phyloP scores from a whole-genome alignment of 495 filamentous ascomycete species.

The Penicillium odoratum region DNA sequence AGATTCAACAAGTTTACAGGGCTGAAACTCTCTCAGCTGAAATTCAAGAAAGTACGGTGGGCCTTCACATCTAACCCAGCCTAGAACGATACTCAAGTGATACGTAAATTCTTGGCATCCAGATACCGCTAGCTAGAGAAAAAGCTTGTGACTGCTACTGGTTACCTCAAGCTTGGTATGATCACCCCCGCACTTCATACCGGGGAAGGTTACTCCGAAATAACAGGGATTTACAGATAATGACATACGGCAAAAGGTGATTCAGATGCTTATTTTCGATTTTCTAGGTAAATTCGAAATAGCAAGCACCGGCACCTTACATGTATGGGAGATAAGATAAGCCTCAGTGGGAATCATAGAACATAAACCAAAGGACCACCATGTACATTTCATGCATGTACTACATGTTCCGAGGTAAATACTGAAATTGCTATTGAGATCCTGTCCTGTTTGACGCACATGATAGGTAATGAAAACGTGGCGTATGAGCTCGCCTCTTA shows the following conservation, averaged over 20 bases:
- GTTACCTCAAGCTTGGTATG: conserved; percentile 7
- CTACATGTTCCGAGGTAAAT: too few relatives aligned
- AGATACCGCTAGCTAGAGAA: not conserved
- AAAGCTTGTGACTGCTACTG: not conserved
- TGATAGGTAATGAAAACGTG: too few relatives aligned
- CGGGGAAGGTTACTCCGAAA: conserved; percentile 1
- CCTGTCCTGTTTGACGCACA: too few relatives aligned
- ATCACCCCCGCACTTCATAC: conserved; percentile 13
- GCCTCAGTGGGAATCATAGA: too few relatives aligned
- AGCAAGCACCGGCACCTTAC: too few relatives aligned
- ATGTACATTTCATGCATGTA: too few relatives aligned
- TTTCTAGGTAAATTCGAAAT: not conserved
- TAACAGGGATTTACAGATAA: not conserved
- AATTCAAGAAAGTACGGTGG: not conserved
- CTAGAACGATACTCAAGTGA: not conserved
- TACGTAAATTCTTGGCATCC: not conserved
- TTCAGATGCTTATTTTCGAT: too few relatives aligned
- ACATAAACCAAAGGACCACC: too few relatives aligned
- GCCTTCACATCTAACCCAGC: not conserved
- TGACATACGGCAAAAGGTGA: not conserved
- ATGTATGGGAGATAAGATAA: too few relatives aligned
- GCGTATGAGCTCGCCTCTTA: too few relatives aligned
- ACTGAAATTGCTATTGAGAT: too few relatives aligned
- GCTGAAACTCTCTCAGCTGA: conserved; percentile 1
- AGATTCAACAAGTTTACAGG: not conserved